Evolutionary conservation across 148 eudicot species (phyloP).

Genomic region (Amaranthus hypochondriacus): DNA sequence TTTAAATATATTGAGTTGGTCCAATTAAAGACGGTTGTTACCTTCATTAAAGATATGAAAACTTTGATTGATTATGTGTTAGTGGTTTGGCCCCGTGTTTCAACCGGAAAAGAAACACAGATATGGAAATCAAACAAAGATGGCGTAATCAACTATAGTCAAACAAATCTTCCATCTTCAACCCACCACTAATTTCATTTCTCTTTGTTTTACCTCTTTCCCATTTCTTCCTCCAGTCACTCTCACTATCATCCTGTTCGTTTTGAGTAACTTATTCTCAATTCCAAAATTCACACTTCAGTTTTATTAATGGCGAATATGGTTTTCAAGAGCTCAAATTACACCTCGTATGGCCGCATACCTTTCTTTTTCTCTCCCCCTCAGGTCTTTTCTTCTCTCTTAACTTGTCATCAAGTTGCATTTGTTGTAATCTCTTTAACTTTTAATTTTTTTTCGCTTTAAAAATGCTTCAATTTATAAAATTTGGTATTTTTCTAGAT

Average conservation of each 20-base stretch:
- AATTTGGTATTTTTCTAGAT: neutral
- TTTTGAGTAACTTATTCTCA: neutral
- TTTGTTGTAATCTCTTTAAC: neutral
- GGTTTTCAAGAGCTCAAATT: slow-evolving; percentile 25
- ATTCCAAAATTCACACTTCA: neutral
- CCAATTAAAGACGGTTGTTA: too few species aligned
- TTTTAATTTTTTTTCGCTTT: neutral
- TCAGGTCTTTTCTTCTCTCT: slow-evolving; percentile 33
- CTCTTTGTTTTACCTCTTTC: neutral
- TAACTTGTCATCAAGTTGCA: neutral
- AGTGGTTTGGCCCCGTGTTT: too few species aligned
- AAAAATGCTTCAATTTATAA: neutral
- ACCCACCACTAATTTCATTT: slow-evolving; percentile 7
- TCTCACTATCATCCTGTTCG: neutral
- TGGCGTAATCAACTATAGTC: neutral
- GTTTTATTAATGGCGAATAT: slow-evolving; percentile 20
- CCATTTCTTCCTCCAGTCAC: neutral
- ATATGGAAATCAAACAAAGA: neutral
- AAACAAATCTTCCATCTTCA: neutral
- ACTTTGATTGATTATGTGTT: too few species aligned
- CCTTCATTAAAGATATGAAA: too few species aligned
- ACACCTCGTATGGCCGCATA: slow-evolving; percentile 42
- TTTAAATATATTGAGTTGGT: too few species aligned
- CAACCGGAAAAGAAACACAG: neutral
- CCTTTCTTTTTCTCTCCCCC: slow-evolving; percentile 45